These are phyloP conservation scores for Nakazawaea wickerhamii DNA, from an alignment of 805 yeast genomes.

Conservation along the genomic window DNA sequence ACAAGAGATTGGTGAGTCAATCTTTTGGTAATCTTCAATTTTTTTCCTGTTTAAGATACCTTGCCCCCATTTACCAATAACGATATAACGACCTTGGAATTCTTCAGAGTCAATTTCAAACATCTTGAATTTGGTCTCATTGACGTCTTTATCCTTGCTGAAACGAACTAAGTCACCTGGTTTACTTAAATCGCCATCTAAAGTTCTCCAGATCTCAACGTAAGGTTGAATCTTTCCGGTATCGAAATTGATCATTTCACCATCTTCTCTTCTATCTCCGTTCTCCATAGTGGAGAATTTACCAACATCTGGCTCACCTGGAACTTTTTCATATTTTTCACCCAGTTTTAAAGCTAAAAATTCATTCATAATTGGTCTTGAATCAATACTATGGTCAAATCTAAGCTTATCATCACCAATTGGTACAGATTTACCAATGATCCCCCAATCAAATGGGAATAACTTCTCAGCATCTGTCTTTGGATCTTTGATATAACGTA, in stretches of 20 bases:
- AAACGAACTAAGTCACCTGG: constrained; percentile 20
- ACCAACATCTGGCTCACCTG: constrained; percentile 38
- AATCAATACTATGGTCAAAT: constrained; percentile 35
- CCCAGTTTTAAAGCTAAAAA: constrained; percentile 13
- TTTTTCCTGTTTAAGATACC: constrained; percentile 30
- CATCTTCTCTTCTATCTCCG: constrained; percentile 44
- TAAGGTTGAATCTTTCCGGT: constrained; percentile 38
- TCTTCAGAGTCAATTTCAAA: constrained; percentile 23
- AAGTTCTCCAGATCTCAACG: constrained; percentile 49
- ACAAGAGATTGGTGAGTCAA: constrained; percentile 11
- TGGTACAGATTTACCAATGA: constrained; percentile 43
- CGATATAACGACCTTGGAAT: constrained; percentile 40
- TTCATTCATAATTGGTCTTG: constrained; percentile 13
- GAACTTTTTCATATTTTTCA: constrained; percentile 13
- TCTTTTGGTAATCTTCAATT: neutral
- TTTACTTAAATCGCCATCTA: constrained; percentile 33
- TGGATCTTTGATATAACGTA: constrained; percentile 32
- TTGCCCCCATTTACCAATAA: constrained; percentile 48
- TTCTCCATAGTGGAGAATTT: constrained; percentile 32
- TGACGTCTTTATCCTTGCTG: constrained; percentile 1
- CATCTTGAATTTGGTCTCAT: constrained; percentile 16
- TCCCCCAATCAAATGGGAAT: constrained; percentile 56
- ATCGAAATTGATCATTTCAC: constrained; percentile 41
- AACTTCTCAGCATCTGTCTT: constrained; percentile 20
- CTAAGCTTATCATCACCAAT: constrained; percentile 30